Conservation (phyloP, 805 yeast species). For the Lachancea sp. region DNA sequence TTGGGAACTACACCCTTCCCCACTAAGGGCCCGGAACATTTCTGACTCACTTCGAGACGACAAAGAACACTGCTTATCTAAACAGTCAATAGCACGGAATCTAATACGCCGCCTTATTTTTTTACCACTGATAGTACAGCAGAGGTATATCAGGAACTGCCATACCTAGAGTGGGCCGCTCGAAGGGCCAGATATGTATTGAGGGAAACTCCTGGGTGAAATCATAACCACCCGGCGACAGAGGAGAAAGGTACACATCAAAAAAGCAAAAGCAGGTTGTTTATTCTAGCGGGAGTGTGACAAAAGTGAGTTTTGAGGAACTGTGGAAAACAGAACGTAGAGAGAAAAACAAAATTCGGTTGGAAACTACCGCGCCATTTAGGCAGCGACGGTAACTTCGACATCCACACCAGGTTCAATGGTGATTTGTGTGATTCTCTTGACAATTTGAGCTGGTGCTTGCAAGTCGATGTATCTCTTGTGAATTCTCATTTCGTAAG, state of each 20-base stretch:
- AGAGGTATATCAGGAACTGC: constrained; percentile 35
- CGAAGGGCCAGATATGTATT: background rate
- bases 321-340: background rate
- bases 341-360: constrained; percentile 1
- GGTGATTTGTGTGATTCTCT: constrained; percentile 95
- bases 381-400: constrained; percentile 85
- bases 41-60: background rate
- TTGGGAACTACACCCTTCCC: no score
- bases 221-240: no score
- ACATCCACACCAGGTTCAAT: constrained; percentile 99
- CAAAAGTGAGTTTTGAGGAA: background rate
- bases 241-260: no score
- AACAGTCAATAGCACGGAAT: constrained; percentile 12
- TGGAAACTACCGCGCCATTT: constrained; percentile 27
- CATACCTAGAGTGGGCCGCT: constrained; percentile 35
- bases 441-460: constrained; percentile 90
- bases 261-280: background rate
- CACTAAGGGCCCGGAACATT: background rate
- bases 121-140: constrained; percentile 37
- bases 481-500: constrained; percentile 99
- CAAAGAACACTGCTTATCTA: constrained; percentile 11
- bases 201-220: background rate
- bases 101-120: constrained; percentile 12
- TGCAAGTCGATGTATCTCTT: constrained; percentile 98
- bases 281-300: background rate